Evolutionary conservation across 2,329 filamentous ascomycete species (phyloP).

Genomic region (Ophiognomonia clavigignenti-juglandacearum): DNA sequence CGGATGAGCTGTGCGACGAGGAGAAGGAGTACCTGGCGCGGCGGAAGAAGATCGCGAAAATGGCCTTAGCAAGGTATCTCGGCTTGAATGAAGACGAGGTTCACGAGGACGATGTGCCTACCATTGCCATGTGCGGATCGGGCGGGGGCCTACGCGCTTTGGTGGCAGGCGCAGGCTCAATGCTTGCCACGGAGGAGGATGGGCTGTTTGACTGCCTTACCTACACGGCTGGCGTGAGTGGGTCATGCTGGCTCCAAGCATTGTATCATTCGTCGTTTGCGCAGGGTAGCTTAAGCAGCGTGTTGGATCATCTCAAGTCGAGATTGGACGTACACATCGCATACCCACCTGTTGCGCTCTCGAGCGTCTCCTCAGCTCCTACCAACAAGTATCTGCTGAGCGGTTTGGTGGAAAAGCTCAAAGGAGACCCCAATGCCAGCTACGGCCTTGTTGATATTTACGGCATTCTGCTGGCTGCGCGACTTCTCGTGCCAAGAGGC

Average conservation of each 20-base stretch:
- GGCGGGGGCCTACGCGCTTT: slow-evolving; percentile 87
- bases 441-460: slow-evolving; percentile 94
- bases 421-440: slow-evolving; percentile 71
- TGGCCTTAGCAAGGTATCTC: slow-evolving; percentile 78
- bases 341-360: slow-evolving; percentile 79
- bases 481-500: slow-evolving; percentile 80
- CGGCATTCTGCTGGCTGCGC: slow-evolving; percentile 76
- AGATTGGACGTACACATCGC: slow-evolving; percentile 86
- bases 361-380: slow-evolving; percentile 77
- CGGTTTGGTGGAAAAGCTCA: slow-evolving; percentile 86
- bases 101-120: slow-evolving; percentile 88
- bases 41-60: slow-evolving; percentile 62
- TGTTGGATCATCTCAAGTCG: slow-evolving; percentile 82
- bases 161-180: slow-evolving; percentile 84
- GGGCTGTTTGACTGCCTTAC: slow-evolving; percentile 92
- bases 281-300: slow-evolving; percentile 57
- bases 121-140: slow-evolving; percentile 90
- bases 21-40: slow-evolving; percentile 71
- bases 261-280: slow-evolving; percentile 81
- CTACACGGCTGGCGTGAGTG: slow-evolving; percentile 92
- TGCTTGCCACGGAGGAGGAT: slow-evolving; percentile 76
- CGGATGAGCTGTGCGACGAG: slow-evolving; percentile 73
- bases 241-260: slow-evolving; percentile 91
- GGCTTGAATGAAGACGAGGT: slow-evolving; percentile 72
- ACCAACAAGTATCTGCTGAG: slow-evolving; percentile 89